A percentile compares a stretch with the other conserved stretches of the same genome.
Conservation (phyloP, 768 basidiomycete genomes). For the Pleurotus eryngii region DNA sequence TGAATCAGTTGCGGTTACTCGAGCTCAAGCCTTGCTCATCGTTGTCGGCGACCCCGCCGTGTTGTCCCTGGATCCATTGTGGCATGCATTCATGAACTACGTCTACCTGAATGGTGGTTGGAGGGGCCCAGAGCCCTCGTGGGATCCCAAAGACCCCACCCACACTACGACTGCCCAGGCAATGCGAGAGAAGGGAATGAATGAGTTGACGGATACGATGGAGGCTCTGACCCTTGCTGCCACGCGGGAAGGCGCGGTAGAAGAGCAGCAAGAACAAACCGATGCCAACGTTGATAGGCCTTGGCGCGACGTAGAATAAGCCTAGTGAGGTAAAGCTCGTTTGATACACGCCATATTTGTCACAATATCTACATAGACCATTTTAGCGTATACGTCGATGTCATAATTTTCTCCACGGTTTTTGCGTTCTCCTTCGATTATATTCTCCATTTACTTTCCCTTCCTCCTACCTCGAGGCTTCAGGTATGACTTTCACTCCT, state of each 20-base stretch:
- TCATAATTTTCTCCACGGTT: no score
- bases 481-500: no score
- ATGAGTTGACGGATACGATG: constrained; percentile 35
- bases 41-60: constrained; percentile 59
- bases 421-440: no score
- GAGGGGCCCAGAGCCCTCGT: constrained; percentile 38
- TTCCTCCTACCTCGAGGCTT: no score
- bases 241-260: constrained; percentile 24
- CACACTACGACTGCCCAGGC: constrained; percentile 22
- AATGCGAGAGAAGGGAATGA: constrained; percentile 34
- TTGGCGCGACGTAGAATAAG: constrained; percentile 38
- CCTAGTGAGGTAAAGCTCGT: background rate
- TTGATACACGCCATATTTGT: no score
- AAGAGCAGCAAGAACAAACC: constrained; percentile 11
- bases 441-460: no score
- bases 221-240: constrained; percentile 24
- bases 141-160: constrained; percentile 31
- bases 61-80: constrained; percentile 54
- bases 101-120: constrained; percentile 48
- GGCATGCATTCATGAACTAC: constrained; percentile 60
- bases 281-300: constrained; percentile 37
- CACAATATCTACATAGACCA: no score
- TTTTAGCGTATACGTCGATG: no score
- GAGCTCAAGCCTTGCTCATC: constrained; percentile 61
- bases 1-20: constrained; percentile 57